Evolutionary conservation across 306 rosid species (phyloP), one percentile per base, ranked within the genome.

Genomic region (Castanea sativa): DNA sequence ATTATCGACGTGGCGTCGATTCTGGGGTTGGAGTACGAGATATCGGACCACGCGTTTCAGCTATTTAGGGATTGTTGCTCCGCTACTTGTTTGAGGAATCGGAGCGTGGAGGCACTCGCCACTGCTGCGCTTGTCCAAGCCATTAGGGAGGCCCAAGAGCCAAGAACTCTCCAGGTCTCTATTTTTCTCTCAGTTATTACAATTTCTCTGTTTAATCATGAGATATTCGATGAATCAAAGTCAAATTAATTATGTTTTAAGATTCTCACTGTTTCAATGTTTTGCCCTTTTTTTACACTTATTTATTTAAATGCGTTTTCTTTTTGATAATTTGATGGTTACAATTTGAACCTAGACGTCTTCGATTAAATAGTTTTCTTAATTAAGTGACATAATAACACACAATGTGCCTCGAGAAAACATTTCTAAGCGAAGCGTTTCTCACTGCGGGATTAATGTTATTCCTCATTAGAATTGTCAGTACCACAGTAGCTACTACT

Each of bases 61-160:
- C 78, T 95, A 25, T 95, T 95, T 59, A 90, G 98, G 91, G 99
- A 95, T 79, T 95, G 99, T 79, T 93, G 98, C 82, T 93, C 97
- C 27, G 97, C 99, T 10, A 95, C 98, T 73, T 95, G 98, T 63
- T 85, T 95, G 90, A 88, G 99, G 79, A 95, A 95, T 74, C 94
- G 98, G 32, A 95, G 99, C 72, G 94, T 95, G n/a, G 98, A 95
- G 82, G 96, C 98, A 20, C 97, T 95, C 59, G 99, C 99, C 21
- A 95, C 97, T 79, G 98, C 97, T 45, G 99, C 99, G 63, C 92
- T 95, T 59, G 99, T 95, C 77, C 97, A 93, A 81, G 98, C 99
- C 72, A 95, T 95, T 80, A 73, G 97, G 75, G 94, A 93, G 80
- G 99, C 99, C 5, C 99, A 95, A 83, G 97, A 95, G 56, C 99